These are phyloP conservation scores for Paracamarosporium sp. DNA, from an alignment of 2,329 filamentous ascomycete species.

Conservation along the genomic window DNA sequence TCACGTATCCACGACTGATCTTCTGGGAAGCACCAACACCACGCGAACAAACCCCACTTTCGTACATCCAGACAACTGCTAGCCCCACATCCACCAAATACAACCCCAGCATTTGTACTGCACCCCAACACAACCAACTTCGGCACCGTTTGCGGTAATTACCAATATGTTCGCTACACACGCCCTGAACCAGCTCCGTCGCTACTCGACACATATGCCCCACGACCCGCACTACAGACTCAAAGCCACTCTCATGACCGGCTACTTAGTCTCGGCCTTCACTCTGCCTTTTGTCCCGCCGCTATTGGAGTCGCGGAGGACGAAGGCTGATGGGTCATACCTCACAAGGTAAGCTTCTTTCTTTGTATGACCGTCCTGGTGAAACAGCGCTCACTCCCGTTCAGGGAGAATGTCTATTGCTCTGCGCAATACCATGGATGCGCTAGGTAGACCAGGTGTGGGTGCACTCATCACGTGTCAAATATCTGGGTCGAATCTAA, in stretches of 20 bases:
- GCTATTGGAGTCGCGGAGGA: slow-evolving; percentile 44
- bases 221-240: slow-evolving; percentile 44
- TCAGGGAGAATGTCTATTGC: slow-evolving; percentile 26
- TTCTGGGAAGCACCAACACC: background rate
- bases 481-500: background rate
- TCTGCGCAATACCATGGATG: slow-evolving; percentile 20
- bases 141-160: background rate
- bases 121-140: background rate
- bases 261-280: slow-evolving; percentile 47
- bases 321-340: slow-evolving; percentile 45
- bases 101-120: background rate
- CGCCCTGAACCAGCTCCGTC: slow-evolving; percentile 38
- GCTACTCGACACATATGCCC: slow-evolving; percentile 43
- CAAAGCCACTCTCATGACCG: slow-evolving; percentile 44
- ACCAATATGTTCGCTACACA: slow-evolving; percentile 40
- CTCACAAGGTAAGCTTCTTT: slow-evolving; percentile 38
- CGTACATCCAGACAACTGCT: background rate
- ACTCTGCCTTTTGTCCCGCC: slow-evolving; percentile 50
- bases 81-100: slow-evolving; percentile 6
- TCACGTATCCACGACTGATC: background rate
- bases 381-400: slow-evolving; percentile 9
- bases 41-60: background rate
- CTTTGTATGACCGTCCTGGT: background rate
- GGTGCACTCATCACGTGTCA: background rate
- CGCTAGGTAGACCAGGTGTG: slow-evolving; percentile 10